Evolutionary conservation across 257 asterid genomes (phyloP), one percentile per base, ranked within the genome.

Genomic region (Plectranthus barbatus): DNA sequence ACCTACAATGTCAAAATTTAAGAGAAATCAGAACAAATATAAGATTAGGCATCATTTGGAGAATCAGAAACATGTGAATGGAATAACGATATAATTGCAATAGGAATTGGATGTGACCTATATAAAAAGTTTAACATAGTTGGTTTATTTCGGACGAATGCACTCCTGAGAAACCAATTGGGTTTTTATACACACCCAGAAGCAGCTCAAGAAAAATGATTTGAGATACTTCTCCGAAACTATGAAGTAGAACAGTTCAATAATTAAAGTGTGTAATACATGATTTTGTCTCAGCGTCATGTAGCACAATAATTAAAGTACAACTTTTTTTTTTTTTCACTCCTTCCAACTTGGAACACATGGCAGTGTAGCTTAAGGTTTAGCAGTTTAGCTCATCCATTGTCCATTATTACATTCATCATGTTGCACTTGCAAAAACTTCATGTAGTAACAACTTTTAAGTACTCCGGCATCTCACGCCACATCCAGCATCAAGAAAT

Each of bases 1-100:
- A 60, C 92, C 99, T 87, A 79, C 70, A 70, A 73, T 56, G 65
- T 51, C 24, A 24, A 29, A 52, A 60, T 41, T 20, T 17, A 18
- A 44, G 31, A 26, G 5, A 26, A n/a, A n/a, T n/a, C n/a, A 69
- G 36, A 56, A 67, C 17, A 53, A 23, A 39, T 52, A 23, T 56
- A 14, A 44, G 26, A 40, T 26, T 1, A 26, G 31, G 44, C 19
- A 29, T 55, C 48, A 56, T 42, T 65, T 14, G 37, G 19, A 48
- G 13, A 31, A 55, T 18, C 19, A 53, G 15, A 54, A 60, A 40
- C 13, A 26, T 1, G 5, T 26, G 31, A 26, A 26, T 1, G 5
- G 5, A 5, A 26, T 26, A 26, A 26, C 5, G 31, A 26, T 2
- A 26, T 26, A 26, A 26, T 5, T 26, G 31, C 31, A 26, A 5